Conservation (phyloP, 306 rosid species). For the Albizia julibrissin region DNA sequence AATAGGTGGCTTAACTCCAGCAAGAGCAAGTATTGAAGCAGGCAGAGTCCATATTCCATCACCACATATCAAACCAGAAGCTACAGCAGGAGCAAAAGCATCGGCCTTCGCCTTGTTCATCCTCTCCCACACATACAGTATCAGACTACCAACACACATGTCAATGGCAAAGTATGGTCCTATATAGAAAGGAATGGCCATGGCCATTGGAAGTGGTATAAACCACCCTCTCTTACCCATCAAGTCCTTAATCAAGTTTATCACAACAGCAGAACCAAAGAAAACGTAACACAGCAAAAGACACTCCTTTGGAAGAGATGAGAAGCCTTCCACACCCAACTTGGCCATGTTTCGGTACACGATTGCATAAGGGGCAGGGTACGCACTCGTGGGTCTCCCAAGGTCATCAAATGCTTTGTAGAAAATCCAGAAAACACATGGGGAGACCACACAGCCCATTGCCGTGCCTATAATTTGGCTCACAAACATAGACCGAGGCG, state of each 20-base stretch:
- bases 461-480: slow-evolving; percentile 58
- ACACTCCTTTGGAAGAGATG: slow-evolving; percentile 44
- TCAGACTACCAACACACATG: slow-evolving; percentile 59
- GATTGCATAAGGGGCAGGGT: slow-evolving; percentile 46
- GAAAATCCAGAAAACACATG: slow-evolving; percentile 59
- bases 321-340: slow-evolving; percentile 51
- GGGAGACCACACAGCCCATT: slow-evolving; percentile 55
- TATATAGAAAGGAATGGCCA: slow-evolving; percentile 59
- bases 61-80: slow-evolving; percentile 65
- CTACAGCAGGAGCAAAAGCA: slow-evolving; percentile 54
- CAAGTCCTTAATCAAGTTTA: slow-evolving; percentile 44
- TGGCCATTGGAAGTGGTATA: slow-evolving; percentile 64
- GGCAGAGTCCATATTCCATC: slow-evolving; percentile 61
- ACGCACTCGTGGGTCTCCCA: slow-evolving; percentile 36
- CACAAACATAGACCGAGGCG: slow-evolving; percentile 57
- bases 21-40: slow-evolving; percentile 55
- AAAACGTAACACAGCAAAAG: slow-evolving; percentile 46
- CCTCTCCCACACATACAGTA: slow-evolving; percentile 51
- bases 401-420: slow-evolving; percentile 54
- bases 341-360: slow-evolving; percentile 54
- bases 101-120: slow-evolving; percentile 51
- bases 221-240: slow-evolving; percentile 52
- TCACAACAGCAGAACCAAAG: slow-evolving; percentile 40
- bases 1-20: slow-evolving; percentile 58
- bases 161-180: slow-evolving; percentile 59